phyloP scores from a whole-genome alignment of 306 rosid species.

The Vigna hirtella region DNA sequence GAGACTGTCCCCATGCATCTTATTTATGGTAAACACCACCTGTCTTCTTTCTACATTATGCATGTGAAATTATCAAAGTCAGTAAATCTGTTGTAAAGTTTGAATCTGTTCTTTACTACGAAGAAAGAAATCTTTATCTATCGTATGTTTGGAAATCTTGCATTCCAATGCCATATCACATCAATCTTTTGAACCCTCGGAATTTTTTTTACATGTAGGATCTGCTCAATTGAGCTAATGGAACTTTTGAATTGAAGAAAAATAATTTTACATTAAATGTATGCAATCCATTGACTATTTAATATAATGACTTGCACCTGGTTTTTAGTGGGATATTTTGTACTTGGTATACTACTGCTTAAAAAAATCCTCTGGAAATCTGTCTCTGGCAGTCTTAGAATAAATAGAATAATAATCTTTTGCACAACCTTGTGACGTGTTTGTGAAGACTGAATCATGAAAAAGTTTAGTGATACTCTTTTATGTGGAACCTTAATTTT shows the following conservation, averaged over 20 bases:
- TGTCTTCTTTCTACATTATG: slow-evolving; percentile 13
- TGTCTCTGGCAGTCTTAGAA: slow-evolving; percentile 13
- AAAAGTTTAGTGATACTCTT: neutral
- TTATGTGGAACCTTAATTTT: neutral
- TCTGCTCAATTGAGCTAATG: slow-evolving; percentile 12
- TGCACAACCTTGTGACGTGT: neutral
- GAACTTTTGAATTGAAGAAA: slow-evolving; percentile 21
- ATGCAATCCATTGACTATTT: neutral
- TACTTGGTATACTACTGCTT: neutral
- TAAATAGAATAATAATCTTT: slow-evolving; percentile 9
- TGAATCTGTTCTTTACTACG: neutral
- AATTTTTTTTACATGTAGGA: neutral
- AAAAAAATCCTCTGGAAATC: neutral
- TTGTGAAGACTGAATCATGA: neutral
- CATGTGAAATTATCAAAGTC: slow-evolving; percentile 15
- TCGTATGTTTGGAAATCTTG: slow-evolving; percentile 12
- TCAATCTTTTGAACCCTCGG: neutral
- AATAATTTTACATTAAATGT: neutral
- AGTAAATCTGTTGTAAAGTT: slow-evolving; percentile 16
- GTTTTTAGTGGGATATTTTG: neutral
- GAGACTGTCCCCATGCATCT: slow-evolving; percentile 80
- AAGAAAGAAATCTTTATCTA: slow-evolving; percentile 6
- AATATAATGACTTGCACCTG: neutral
- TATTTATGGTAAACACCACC: slow-evolving; percentile 70
- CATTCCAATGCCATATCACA: slow-evolving; percentile 23